Conservation (phyloP, 2,329 filamentous ascomycete species). For the Colletotrichum magnum region DNA sequence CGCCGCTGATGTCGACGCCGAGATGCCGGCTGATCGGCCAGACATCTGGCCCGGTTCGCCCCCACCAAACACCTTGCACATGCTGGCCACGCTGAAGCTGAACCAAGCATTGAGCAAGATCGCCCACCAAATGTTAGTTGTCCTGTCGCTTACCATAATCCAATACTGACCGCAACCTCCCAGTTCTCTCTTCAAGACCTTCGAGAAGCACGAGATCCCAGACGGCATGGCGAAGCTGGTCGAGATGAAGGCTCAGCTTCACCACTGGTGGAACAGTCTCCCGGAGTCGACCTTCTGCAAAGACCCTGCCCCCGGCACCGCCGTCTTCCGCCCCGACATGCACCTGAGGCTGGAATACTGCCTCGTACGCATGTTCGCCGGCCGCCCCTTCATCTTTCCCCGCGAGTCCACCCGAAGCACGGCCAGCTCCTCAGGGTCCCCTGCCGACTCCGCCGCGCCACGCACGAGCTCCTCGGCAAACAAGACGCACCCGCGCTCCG, state of each 20-base stretch:
- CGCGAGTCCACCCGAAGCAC: constrained; percentile 47
- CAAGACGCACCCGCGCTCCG: constrained; percentile 50
- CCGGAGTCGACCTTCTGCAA: constrained; percentile 50
- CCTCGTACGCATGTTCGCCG: constrained; percentile 66
- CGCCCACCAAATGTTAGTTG: constrained; percentile 55
- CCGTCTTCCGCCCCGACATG: constrained; percentile 62
- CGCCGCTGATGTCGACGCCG: constrained; percentile 66
- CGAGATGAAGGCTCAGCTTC: constrained; percentile 54
- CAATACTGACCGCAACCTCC: constrained; percentile 19
- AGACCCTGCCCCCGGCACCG: constrained; percentile 56
- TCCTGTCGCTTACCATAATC: fast-evolving
- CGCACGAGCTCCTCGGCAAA: constrained; percentile 34
- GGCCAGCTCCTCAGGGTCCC: constrained; percentile 47
- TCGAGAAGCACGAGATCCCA: constrained; percentile 49
- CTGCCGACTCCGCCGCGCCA: constrained; percentile 46
- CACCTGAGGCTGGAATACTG: constrained; percentile 68
- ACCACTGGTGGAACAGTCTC: constrained; percentile 55
- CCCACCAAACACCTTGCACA: constrained; percentile 60
- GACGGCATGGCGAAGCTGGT: constrained; percentile 52
- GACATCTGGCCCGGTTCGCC: constrained; percentile 57
- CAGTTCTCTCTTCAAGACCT: constrained; percentile 52
- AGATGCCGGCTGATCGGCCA: constrained; percentile 62
- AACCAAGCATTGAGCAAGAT: constrained; percentile 53
- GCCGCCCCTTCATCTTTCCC: constrained; percentile 66
- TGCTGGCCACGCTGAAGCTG: constrained; percentile 59